phyloP scores from a whole-genome alignment of 1,139 yeast species.

The Blastobotrys persicus region DNA sequence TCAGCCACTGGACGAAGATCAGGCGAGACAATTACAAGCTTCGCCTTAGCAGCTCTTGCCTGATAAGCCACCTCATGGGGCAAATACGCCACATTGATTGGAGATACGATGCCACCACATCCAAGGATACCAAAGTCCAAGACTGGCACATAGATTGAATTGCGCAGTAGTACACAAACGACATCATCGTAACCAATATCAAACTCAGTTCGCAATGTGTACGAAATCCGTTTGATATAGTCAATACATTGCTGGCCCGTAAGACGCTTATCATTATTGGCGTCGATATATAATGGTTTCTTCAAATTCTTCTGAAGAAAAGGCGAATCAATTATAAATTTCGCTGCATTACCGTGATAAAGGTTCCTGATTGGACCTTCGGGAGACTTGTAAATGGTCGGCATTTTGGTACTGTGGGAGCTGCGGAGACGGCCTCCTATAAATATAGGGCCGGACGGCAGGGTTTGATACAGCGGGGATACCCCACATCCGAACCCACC shows the following conservation, averaged over 20 bases:
- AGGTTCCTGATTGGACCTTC: conserved; percentile 21
- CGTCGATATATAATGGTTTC: conserved; percentile 30
- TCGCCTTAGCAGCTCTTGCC: conserved; percentile 32
- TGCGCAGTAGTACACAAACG: conserved; percentile 35
- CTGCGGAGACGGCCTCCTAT: too few species aligned
- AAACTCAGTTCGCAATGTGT: conserved; percentile 26
- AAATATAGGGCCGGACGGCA: too few species aligned
- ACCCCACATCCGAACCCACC: neutral
- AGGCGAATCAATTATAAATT: conserved; percentile 25
- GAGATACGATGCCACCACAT: conserved; percentile 38
- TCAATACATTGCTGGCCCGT: conserved; percentile 26
- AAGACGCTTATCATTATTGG: conserved; percentile 26
- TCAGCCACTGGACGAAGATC: conserved; percentile 6
- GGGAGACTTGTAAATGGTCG: conserved; percentile 21
- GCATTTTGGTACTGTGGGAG: neutral
- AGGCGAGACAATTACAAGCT: conserved; percentile 27
- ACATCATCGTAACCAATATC: conserved; percentile 34
- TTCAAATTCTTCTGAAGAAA: conserved; percentile 16
- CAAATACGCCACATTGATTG: conserved; percentile 38
- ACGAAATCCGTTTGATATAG: conserved; percentile 26
- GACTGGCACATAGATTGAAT: conserved; percentile 32
- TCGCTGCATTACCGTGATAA: conserved; percentile 28
- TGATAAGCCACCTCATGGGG: conserved; percentile 40
- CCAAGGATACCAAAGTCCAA: conserved; percentile 36
- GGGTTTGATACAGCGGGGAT: neutral